Evolutionary conservation across 1,139 yeast genomes (phyloP).

Genomic region (Sugiyamaella sp.): DNA sequence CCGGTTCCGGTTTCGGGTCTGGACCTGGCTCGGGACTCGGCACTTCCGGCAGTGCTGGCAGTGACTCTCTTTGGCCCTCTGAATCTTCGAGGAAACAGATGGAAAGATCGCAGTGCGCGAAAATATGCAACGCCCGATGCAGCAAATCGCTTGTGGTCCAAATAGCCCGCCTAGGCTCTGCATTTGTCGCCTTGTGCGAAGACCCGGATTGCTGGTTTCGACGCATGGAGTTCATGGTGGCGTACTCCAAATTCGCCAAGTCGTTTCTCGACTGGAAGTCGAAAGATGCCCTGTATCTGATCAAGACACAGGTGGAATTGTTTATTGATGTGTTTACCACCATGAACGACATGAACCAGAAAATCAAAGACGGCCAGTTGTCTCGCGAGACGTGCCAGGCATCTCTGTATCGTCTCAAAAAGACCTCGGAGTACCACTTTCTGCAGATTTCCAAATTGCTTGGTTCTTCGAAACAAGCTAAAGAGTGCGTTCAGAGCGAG

Average conservation of each 20-base stretch:
- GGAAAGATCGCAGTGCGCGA: conserved; percentile 15
- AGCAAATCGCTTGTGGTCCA: conserved; percentile 23
- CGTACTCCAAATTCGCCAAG: conserved; percentile 30
- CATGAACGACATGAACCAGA: conserved; percentile 19
- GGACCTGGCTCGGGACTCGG: neutral
- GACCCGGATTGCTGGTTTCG: conserved; percentile 28
- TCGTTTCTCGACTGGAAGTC: conserved; percentile 32
- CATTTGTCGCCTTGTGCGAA: conserved; percentile 30
- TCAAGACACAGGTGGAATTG: conserved; percentile 24
- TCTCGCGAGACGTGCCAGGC: conserved; percentile 18
- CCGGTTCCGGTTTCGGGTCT: neutral
- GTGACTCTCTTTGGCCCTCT: neutral
- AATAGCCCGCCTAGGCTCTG: conserved; percentile 29
- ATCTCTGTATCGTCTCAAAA: conserved; percentile 12
- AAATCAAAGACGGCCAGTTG: conserved; percentile 17
- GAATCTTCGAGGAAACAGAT: conserved; percentile 3
- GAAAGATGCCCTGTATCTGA: conserved; percentile 28
- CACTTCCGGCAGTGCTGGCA: neutral
- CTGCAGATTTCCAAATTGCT: conserved; percentile 22
- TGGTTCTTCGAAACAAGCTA: conserved; percentile 28
- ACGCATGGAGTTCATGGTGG: conserved; percentile 31
- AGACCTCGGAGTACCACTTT: conserved; percentile 19
- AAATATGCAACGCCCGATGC: conserved; percentile 20
- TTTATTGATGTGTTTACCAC: conserved; percentile 18
- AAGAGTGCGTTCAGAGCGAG: conserved; percentile 26